Evolutionary conservation across 176 grass and related monocot species (phyloP).

Genomic region (Carex myosuroides): DNA sequence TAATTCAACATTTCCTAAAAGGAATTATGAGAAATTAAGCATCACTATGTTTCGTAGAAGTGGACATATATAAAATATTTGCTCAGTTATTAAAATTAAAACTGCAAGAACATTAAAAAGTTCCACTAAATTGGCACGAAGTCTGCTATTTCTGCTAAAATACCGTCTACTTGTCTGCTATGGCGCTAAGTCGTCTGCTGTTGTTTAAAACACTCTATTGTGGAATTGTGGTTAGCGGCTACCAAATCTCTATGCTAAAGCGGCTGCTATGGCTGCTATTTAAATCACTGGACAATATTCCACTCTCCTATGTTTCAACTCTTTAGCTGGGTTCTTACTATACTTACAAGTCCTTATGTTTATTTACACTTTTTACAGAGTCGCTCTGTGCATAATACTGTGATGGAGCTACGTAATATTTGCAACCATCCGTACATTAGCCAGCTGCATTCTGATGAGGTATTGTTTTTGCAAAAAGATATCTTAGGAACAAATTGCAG

Average conservation of each 20-base stretch:
- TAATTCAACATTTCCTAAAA: background rate
- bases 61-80: background rate
- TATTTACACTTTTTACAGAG: constrained; percentile 39
- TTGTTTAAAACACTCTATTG: background rate
- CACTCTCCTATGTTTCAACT: background rate
- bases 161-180: background rate
- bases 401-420: constrained; percentile 98
- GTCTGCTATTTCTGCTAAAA: background rate
- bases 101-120: background rate
- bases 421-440: constrained; percentile 99
- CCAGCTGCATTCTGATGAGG: constrained; percentile 91
- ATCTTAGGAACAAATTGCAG: background rate
- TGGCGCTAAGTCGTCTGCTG: background rate
- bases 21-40: background rate
- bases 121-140: background rate
- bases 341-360: background rate
- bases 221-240: background rate
- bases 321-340: background rate
- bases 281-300: background rate
- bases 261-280: background rate
- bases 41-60: background rate
- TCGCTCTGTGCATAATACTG: constrained; percentile 89
- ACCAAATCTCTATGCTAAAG: background rate
- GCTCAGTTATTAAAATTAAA: background rate
- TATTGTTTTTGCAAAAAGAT: constrained; percentile 12